Percentiles rank a stretch among this genome's conserved stretches.
These are phyloP conservation scores for Russula virescens DNA, from an alignment of 768 basidiomycete species.

Conservation along the genomic window DNA sequence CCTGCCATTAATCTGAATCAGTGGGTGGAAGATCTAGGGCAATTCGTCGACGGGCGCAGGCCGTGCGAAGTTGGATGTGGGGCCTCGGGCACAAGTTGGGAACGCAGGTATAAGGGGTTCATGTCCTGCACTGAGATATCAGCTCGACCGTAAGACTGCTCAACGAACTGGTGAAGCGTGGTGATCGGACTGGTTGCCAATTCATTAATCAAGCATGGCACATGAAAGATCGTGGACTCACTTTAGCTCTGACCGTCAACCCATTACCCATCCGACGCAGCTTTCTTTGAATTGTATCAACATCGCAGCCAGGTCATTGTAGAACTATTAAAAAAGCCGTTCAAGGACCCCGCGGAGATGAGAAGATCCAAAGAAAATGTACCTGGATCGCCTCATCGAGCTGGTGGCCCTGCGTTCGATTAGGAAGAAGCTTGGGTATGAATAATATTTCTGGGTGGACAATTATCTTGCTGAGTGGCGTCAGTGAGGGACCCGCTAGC, in stretches of 20 bases:
- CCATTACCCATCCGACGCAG: constrained; percentile 69
- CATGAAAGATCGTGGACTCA: constrained; percentile 28
- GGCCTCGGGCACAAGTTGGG: constrained; percentile 4
- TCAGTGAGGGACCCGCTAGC: too few species aligned
- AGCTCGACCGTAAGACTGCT: constrained; percentile 34
- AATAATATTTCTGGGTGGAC: too few species aligned
- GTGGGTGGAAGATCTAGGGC: constrained; percentile 34
- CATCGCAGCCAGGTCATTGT: constrained; percentile 76
- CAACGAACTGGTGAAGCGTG: constrained; percentile 35
- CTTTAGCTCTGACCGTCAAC: constrained; percentile 71
- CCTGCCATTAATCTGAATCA: constrained; percentile 36
- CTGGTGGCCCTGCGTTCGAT: too few species aligned
- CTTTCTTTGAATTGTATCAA: constrained; percentile 68
- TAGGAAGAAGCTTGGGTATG: too few species aligned
- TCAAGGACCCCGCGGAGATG: neutral
- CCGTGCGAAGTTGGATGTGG: neutral
- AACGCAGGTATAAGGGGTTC: constrained; percentile 8
- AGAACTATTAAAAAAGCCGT: constrained; percentile 57
- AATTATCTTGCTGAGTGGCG: too few species aligned
- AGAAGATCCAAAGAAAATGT: constrained; percentile 18
- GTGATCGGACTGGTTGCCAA: constrained; percentile 35
- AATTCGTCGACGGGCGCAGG: constrained; percentile 7
- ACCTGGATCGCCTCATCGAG: constrained; percentile 87
- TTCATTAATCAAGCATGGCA: neutral
- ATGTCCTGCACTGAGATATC: neutral